Base-by-base conservation (phyloP, 1,284 basidiomycete genomes). In the Mycena citricolor region DNA sequence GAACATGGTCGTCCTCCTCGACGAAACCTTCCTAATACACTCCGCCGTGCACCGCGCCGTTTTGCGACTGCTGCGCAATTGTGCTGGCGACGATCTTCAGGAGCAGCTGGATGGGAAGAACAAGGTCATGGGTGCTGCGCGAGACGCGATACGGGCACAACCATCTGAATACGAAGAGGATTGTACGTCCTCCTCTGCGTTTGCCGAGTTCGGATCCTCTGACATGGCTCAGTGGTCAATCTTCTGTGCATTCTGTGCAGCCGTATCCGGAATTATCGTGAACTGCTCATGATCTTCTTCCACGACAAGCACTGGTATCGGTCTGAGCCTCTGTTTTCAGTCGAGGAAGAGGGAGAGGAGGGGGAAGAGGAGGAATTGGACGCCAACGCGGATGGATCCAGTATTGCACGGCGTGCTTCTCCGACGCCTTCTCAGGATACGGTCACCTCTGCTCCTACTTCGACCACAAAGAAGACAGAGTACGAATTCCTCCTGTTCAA, bases 401-500 rank as follows among this genome's bases (percentile, higher is more conserved):
- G 51, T n/a, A 42, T 53, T 17, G 21, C 31, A 7, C 41, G 47
- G 30, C 67, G 65, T 7, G 54, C 66, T 5, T 84, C 83, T 13
- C 81, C 83, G 4, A 67, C 77, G 12, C 73, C 74, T 17, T 85
- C 84, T 3, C 76, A 82, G 46, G 64, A 65, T 5, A 83, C 82
- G 1, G 68, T 79, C 26, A 81, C 73, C 29, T 77, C 77, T 10
- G 70, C 68, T 3, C 71, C 72, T 12, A 62, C 64, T 17, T 66
- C 70, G 10, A 65, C 74, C 4, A 63, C 65, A 17, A 81, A 79
- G 57, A 89, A 89, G 60, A 69, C 84, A n/a, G 90, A 94, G 67
- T 94, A 94, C 58, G 93, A 97, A 60, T 97, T 95, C 59, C 77
- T 95, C 8, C 73, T 97, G 10, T 97, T 98, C 74, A 92, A 94